phyloP scores from a whole-genome alignment of 371 early-diverging fungal genomes.

The Capillidium heterosporum region DNA sequence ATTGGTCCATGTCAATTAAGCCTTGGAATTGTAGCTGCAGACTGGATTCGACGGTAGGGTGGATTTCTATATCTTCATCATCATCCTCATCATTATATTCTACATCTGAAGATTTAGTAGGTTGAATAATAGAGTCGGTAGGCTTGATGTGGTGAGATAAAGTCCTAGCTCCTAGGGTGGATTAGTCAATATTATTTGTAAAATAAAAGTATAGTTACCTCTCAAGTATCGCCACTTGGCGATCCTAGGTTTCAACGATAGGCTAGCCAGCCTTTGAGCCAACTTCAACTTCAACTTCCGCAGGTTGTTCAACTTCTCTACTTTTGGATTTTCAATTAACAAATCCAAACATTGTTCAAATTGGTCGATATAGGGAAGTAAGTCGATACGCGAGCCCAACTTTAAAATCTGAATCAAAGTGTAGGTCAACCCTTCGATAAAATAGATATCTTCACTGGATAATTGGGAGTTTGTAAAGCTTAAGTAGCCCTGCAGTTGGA shows the following conservation, averaged over 20 bases:
- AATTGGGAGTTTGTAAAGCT: too few relatives aligned
- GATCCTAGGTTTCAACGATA: constrained; percentile 43
- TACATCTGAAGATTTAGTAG: not conserved
- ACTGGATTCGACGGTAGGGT: not conserved
- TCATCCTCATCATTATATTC: constrained; percentile 13
- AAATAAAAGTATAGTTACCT: constrained; percentile 14
- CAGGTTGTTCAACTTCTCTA: constrained; percentile 34
- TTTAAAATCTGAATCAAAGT: constrained; percentile 46
- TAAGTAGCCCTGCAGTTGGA: too few relatives aligned
- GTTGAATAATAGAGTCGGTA: not conserved
- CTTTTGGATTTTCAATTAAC: constrained; percentile 24
- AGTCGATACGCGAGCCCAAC: constrained; percentile 35
- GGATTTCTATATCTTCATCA: constrained; percentile 17
- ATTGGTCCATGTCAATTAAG: constrained; percentile 78
- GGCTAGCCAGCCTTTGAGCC: constrained; percentile 61
- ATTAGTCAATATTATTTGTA: not conserved
- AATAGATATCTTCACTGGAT: too few relatives aligned
- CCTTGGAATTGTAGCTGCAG: constrained; percentile 61
- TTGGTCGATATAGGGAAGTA: constrained; percentile 34
- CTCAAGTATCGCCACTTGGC: constrained; percentile 62
- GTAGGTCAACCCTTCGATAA: too few relatives aligned
- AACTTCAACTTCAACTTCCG: constrained; percentile 66
- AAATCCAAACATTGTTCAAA: constrained; percentile 25
- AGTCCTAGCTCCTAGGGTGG: not conserved
- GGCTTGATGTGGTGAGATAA: not conserved